Evolutionary conservation across 2,329 filamentous ascomycete genomes (phyloP).

Genomic region (Aspergillus hortae): DNA sequence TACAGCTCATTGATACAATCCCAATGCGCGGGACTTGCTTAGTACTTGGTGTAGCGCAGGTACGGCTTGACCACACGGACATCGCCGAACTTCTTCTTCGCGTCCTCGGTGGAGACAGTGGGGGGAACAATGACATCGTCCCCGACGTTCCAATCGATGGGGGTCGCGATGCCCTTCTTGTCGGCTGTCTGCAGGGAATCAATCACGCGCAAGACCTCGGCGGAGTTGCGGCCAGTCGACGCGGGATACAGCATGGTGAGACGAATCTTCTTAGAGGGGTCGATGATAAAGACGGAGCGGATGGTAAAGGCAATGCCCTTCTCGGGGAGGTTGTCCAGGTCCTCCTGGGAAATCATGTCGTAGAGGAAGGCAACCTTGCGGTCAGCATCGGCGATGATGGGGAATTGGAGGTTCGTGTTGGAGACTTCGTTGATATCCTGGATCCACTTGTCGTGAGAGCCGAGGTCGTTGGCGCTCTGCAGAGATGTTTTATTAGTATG

Average conservation of each 20-base stretch:
- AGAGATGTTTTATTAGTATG: background rate
- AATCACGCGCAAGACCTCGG: constrained; percentile 74
- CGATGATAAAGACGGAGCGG: constrained; percentile 91
- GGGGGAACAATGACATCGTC: constrained; percentile 93
- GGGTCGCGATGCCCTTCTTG: constrained; percentile 83
- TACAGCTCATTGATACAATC: background rate
- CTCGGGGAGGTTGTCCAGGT: constrained; percentile 74
- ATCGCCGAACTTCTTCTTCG: constrained; percentile 82
- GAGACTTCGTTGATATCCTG: constrained; percentile 81
- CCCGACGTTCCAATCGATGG: constrained; percentile 85
- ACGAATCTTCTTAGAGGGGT: constrained; percentile 90
- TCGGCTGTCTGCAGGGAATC: constrained; percentile 81
- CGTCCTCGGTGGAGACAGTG: constrained; percentile 76
- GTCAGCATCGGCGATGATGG: constrained; percentile 79
- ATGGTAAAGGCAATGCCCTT: constrained; percentile 89
- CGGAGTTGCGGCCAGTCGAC: constrained; percentile 79
- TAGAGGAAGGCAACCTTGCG: constrained; percentile 73
- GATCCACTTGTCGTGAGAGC: constrained; percentile 84
- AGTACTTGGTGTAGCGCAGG: background rate
- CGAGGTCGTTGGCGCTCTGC: constrained; percentile 73
- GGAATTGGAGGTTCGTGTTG: constrained; percentile 69
- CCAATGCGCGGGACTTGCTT: background rate
- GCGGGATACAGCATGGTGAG: constrained; percentile 92
- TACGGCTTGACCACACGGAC: constrained; percentile 59
- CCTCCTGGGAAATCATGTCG: constrained; percentile 84